Conservation (phyloP, 768 basidiomycete genomes). For the Lentinula aciculospora region DNA sequence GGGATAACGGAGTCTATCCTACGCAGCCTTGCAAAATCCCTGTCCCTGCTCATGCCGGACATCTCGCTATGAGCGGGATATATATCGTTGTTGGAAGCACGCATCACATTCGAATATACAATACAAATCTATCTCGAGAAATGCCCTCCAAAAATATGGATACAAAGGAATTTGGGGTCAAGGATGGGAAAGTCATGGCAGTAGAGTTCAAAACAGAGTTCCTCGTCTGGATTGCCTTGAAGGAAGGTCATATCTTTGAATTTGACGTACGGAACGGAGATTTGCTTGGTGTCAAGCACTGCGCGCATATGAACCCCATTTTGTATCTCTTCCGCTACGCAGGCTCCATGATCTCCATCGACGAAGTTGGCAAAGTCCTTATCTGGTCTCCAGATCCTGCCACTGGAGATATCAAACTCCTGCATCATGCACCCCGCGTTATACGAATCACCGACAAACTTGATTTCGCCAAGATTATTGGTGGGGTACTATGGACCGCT, state of each 20-base stretch:
- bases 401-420: slow-evolving; percentile 31
- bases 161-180: slow-evolving; percentile 54
- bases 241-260: slow-evolving; percentile 85
- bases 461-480: slow-evolving; percentile 71
- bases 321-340: slow-evolving; percentile 71
- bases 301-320: slow-evolving; percentile 62
- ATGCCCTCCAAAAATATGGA: slow-evolving; percentile 47
- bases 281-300: slow-evolving; percentile 51
- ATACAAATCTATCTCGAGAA: slow-evolving; percentile 41
- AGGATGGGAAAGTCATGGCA: slow-evolving; percentile 67
- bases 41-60: slow-evolving; percentile 53
- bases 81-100: slow-evolving; percentile 51
- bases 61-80: slow-evolving; percentile 47
- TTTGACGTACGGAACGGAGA: slow-evolving; percentile 57
- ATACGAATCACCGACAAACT: slow-evolving; percentile 76
- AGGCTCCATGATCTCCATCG: slow-evolving; percentile 69
- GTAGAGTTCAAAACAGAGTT: slow-evolving; percentile 68
- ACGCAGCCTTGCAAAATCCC: slow-evolving; percentile 31
- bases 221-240: slow-evolving; percentile 83
- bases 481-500: slow-evolving; percentile 82
- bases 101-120: slow-evolving; percentile 60
- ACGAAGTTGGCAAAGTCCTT: slow-evolving; percentile 80
- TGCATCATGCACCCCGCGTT: slow-evolving; percentile 46
- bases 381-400: slow-evolving; percentile 55
- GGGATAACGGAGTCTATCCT: background rate